Evolutionary conservation across 805 yeast genomes (phyloP), one percentile per base, ranked within the genome.

Genomic region (Dipodascus geniculatus): DNA sequence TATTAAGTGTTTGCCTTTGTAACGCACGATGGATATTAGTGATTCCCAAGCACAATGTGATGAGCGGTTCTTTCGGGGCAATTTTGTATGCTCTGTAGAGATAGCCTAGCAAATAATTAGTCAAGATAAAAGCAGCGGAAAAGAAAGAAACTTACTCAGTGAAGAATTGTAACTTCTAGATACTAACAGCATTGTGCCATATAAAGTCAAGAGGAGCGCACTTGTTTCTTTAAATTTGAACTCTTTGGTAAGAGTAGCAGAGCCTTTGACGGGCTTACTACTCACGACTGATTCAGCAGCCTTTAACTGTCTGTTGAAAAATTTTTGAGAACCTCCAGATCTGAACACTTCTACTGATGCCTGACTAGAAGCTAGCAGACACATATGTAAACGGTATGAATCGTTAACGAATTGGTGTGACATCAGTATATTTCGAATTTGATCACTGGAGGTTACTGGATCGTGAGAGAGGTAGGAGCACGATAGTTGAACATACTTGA

Each of bases 21-120:
- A 90, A 83, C 0, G 97, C 85, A 48, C 98, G 76, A 61, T 91
- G 96, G 22, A 90, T 71, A 68, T 89, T 90, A 0, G 90, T 81
- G 44, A 93, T 67, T 0, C 93, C 97, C 48, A 86, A 72, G 38
- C 85, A 68, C 23, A 93, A 72, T 56, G 87, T 76, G 1, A 93
- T 72, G 72, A 88, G 78, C 1, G 97, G 95, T 58, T 91, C 96
- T 47, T 79, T 69, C 48, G 83, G 82, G 54, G 79, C 79, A 22
- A 79, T 76, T 51, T 76, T 76, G 64, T 85, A 85, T 2, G 88
- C 82, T 54, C 90, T 78, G 14, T 38, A 38, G 4, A 38, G 20
- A 38, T 38, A 38, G 14, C 44, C 44, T 49, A 81, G 76, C 54
- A 86, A 73, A 65, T 91, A 90, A 16, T 38, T 38, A 38, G 44